Conservation (phyloP, 1,284 basidiomycete genomes). For the Leccinum cinnamomeum region DNA sequence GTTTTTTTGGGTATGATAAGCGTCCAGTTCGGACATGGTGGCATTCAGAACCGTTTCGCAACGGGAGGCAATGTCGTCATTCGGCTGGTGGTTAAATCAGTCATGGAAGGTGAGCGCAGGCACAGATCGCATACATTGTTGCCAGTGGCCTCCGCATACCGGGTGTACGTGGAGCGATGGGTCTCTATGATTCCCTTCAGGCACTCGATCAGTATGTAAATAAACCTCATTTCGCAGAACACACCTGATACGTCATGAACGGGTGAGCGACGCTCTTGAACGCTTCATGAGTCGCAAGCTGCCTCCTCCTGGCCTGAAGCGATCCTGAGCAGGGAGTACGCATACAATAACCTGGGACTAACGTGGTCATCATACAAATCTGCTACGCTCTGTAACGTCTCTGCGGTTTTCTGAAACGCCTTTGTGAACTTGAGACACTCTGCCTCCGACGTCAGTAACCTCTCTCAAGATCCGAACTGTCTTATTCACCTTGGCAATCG, state of each 20-base stretch:
- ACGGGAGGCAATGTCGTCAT: slow-evolving; percentile 65
- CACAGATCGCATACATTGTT: slow-evolving; percentile 35
- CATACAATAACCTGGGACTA: slow-evolving; percentile 26
- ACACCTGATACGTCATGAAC: slow-evolving; percentile 63
- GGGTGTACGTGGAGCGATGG: slow-evolving; percentile 62
- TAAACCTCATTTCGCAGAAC: slow-evolving; percentile 9
- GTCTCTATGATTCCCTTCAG: slow-evolving; percentile 68
- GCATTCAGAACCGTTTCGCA: slow-evolving; percentile 88
- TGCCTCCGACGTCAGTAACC: background rate
- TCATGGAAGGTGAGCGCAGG: background rate
- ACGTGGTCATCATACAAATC: slow-evolving; percentile 74
- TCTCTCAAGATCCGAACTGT: background rate
- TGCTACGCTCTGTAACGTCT: slow-evolving; percentile 59
- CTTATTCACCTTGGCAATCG: slow-evolving; percentile 44
- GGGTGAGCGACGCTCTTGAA: slow-evolving; percentile 78
- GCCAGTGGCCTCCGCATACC: slow-evolving; percentile 56
- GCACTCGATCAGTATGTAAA: slow-evolving; percentile 1
- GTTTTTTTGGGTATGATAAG: slow-evolving; percentile 70
- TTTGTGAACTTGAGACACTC: slow-evolving; percentile 78
- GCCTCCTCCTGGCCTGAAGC: slow-evolving; percentile 65
- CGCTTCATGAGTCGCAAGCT: slow-evolving; percentile 72
- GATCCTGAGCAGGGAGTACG: slow-evolving; percentile 10
- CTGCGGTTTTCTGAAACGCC: slow-evolving; percentile 74
- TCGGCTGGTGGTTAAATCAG: slow-evolving; percentile 40
- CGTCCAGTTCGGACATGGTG: slow-evolving; percentile 85